phyloP scores from a whole-genome alignment of 2,329 filamentous ascomycete species.

The Aureobasidium sp. region DNA sequence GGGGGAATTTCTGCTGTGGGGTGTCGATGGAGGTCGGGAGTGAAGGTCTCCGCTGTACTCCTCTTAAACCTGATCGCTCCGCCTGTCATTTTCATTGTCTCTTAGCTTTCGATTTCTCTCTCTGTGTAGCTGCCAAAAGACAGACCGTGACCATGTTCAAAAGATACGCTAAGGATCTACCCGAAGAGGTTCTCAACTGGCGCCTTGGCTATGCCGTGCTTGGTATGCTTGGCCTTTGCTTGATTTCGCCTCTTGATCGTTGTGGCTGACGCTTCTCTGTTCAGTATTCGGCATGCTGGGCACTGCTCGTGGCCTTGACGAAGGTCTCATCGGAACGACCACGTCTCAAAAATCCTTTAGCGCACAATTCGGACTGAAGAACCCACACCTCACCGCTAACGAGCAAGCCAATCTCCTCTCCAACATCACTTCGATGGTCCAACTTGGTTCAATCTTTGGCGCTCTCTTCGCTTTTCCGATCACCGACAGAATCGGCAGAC shows the following conservation, averaged over 20 bases:
- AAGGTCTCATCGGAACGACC: conserved; percentile 58
- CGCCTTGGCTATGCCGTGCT: conserved; percentile 69
- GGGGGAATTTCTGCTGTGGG: background rate
- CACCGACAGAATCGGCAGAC: conserved; percentile 28
- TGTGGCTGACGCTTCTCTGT: conserved; percentile 3
- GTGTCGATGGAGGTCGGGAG: background rate
- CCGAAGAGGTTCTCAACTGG: conserved; percentile 68
- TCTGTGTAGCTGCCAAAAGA: background rate
- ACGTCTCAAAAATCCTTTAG: conserved; percentile 60
- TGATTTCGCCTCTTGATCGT: background rate
- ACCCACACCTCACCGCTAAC: conserved; percentile 46
- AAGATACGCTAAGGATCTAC: conserved; percentile 54
- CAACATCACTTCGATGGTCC: conserved; percentile 79
- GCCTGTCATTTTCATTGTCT: background rate
- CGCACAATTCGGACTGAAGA: conserved; percentile 49
- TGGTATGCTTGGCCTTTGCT: conserved; percentile 22
- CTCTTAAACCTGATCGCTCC: background rate
- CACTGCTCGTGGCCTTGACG: conserved; percentile 70
- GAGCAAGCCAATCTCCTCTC: conserved; percentile 54
- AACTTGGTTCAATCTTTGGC: conserved; percentile 67
- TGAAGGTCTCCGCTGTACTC: background rate
- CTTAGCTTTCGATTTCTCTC: background rate
- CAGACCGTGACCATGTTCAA: conserved; percentile 25
- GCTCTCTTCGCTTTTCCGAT: conserved; percentile 49
- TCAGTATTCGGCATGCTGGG: conserved; percentile 52